Evolutionary conservation across 805 yeast species (phyloP), one percentile per base, ranked within the genome.

Genomic region (Teunomyces pallodes): DNA sequence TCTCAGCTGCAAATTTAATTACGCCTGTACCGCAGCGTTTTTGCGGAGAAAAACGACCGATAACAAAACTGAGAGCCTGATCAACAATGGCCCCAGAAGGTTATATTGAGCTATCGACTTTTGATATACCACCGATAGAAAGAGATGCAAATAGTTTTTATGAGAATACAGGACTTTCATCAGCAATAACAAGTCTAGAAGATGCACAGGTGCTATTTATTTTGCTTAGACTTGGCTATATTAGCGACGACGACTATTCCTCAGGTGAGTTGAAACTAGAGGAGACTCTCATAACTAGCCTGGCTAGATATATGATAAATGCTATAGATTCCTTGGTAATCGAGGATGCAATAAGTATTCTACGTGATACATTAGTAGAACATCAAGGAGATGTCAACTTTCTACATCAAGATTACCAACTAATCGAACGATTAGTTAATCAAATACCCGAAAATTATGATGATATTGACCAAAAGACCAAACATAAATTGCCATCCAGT

Each of bases 361-460:
- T 73, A 4, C 55, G 76, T 38, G 65, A 64, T 9, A 63, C 72
- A 2, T 57, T 73, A 48, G 75, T 53, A 1, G 73, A 66, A 6
- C 76, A 62, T 32, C 47, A 45, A 4, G 64, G 63, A 9, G 67
- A 62, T 49, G 71, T 71, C 33, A 73, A 73, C 48, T 72, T 65
- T 48, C 58, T 65, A 4, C 53, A 55, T 8, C 67, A 63, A 31
- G 77, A 72, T 51, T 72, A 69, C 51, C 46, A 50, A 14, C 53
- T 71, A 9, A 54, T 73, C 8, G 67, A 69, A 50, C 46, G 58
- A 13, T 50, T 70, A 36, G 50, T 69, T 13, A 42, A 49, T 28
- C 35, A 44, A 32, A 55, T 53, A n/a, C 65, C 65, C 1, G 46
- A 36, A 4, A 59, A 60, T n/a, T 45, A 38, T 16, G 52, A 44